phyloP scores from a whole-genome alignment of 2,329 filamentous ascomycete species.

The Periconia digitata region DNA sequence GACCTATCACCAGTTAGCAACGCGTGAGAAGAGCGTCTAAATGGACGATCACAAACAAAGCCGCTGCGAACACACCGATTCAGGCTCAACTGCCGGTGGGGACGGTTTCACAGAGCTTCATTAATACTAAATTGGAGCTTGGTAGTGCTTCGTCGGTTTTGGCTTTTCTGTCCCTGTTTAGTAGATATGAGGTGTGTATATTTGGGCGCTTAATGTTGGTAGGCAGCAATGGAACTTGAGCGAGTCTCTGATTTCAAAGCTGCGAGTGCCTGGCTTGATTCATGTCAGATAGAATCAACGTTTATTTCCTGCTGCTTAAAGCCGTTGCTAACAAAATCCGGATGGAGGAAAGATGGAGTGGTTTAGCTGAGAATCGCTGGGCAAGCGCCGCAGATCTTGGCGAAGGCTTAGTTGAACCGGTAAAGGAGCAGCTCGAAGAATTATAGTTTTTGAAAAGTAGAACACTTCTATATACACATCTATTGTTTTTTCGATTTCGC shows the following conservation, averaged over 20 bases:
- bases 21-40: neutral
- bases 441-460: too few species aligned
- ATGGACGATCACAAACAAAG: neutral
- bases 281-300: too few species aligned
- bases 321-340: neutral
- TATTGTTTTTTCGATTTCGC: neutral
- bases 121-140: neutral
- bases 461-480: too few species aligned
- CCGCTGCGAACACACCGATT: neutral
- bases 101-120: neutral
- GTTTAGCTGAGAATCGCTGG: too few species aligned
- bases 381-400: neutral
- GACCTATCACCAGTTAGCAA: neutral
- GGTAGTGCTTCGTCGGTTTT: neutral
- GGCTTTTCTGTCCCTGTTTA: neutral
- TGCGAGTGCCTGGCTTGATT: neutral
- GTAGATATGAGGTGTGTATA: neutral
- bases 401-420: neutral
- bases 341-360: too few species aligned
- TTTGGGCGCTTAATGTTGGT: neutral
- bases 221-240: neutral
- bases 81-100: neutral
- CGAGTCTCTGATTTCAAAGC: neutral
- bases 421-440: neutral
- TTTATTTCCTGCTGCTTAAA: neutral